Conservation (phyloP, 108 stramenopile species). For the Cyclotella sp. region DNA sequence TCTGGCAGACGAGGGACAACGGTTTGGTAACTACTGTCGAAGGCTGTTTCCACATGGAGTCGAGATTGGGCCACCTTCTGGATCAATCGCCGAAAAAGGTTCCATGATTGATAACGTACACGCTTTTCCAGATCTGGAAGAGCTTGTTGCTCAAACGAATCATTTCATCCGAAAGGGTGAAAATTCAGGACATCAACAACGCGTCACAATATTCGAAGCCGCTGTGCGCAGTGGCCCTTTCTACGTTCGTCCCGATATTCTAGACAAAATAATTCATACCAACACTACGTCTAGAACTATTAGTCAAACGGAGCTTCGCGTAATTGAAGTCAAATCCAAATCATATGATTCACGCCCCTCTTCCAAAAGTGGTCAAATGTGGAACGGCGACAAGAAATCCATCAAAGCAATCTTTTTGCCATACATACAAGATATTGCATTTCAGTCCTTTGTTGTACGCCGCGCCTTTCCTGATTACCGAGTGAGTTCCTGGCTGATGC, state of each 20-base stretch:
- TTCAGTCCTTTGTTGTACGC: slow-evolving; percentile 51
- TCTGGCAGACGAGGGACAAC: slow-evolving; percentile 47
- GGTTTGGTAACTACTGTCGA: slow-evolving; percentile 55
- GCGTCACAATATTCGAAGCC: slow-evolving; percentile 56
- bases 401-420: slow-evolving; percentile 50
- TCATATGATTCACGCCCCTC: slow-evolving; percentile 48
- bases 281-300: background rate
- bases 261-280: slow-evolving; percentile 38
- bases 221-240: slow-evolving; percentile 40
- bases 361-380: slow-evolving; percentile 33
- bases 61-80: slow-evolving; percentile 26
- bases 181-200: slow-evolving; percentile 5
- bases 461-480: slow-evolving; percentile 45
- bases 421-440: slow-evolving; percentile 61
- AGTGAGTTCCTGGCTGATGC: slow-evolving; percentile 55
- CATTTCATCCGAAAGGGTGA: slow-evolving; percentile 6
- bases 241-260: slow-evolving; percentile 56
- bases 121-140: background rate
- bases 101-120: background rate
- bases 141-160: slow-evolving; percentile 32
- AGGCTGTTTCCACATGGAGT: slow-evolving; percentile 51
- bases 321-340: slow-evolving; percentile 64
- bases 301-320: slow-evolving; percentile 32
- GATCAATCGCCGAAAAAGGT: background rate
- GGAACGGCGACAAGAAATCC: slow-evolving; percentile 32